phyloP scores from a whole-genome alignment of 73 alveolate genomes.

The Paramecium caudatum region DNA sequence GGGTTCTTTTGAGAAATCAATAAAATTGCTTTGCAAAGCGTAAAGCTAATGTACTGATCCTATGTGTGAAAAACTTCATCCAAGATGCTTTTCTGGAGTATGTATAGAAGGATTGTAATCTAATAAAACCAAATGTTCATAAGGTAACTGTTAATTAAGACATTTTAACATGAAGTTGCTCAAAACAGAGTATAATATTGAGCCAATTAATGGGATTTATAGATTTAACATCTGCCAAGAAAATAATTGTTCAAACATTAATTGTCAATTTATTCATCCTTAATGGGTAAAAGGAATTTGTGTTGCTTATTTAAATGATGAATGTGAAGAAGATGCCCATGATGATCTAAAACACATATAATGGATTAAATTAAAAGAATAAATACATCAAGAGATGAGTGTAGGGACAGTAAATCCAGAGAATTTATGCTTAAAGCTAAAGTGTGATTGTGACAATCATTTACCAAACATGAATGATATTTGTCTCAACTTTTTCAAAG shows the following conservation, averaged over 20 bases:
- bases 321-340: not conserved
- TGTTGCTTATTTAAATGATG: not conserved
- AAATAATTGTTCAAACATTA: not conserved
- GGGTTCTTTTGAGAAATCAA: too few relatives aligned
- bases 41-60: not conserved
- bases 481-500: not conserved
- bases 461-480: not conserved
- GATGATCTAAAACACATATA: not conserved
- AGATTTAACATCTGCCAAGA: not conserved
- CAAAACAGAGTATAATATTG: not conserved
- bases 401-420: not conserved
- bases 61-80: slow-evolving; percentile 1
- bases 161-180: not conserved
- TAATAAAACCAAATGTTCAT: not conserved
- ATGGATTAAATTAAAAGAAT: not conserved
- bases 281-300: not conserved
- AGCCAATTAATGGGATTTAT: not conserved
- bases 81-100: slow-evolving; percentile 35
- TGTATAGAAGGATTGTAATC: not conserved
- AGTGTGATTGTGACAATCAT: not conserved
- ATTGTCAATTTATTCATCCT: not conserved
- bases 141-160: not conserved
- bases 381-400: not conserved
- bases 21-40: not conserved
- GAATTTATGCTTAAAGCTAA: not conserved